These are phyloP conservation scores for Talaromyces sp. DNA, from an alignment of 2,329 filamentous ascomycete genomes.

Conservation along the genomic window DNA sequence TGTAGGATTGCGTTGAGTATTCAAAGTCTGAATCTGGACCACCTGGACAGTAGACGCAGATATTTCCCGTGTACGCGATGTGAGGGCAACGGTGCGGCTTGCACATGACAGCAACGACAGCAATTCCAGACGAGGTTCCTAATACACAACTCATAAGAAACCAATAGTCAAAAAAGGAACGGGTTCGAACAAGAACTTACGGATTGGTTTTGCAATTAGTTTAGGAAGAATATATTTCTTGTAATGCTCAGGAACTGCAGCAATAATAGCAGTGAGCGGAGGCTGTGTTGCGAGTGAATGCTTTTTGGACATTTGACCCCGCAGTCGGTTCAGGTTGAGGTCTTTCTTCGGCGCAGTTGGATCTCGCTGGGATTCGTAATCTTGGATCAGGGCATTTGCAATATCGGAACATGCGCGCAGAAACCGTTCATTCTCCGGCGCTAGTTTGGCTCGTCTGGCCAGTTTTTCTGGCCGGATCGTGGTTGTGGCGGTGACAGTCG, in stretches of 20 bases:
- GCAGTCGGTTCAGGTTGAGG: conserved; percentile 84
- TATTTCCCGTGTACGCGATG: conserved; percentile 97
- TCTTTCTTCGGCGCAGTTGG: conserved; percentile 70
- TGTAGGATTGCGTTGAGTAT: conserved; percentile 98
- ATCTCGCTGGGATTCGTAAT: conserved; percentile 78
- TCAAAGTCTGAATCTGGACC: conserved; percentile 98
- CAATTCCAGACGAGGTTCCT: conserved; percentile 93
- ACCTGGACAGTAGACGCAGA: conserved; percentile 97
- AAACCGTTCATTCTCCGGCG: conserved; percentile 91
- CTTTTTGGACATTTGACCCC: conserved; percentile 86
- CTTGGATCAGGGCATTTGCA: conserved; percentile 86
- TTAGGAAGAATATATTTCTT: conserved; percentile 98
- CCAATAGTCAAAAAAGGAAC: neutral
- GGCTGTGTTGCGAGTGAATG: conserved; percentile 83
- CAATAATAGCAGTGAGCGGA: conserved; percentile 92
- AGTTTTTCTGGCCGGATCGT: conserved; percentile 53
- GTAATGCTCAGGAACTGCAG: conserved; percentile 97
- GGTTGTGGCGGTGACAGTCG: conserved; percentile 49
- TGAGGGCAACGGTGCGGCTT: conserved; percentile 97
- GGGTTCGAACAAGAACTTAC: conserved; percentile 43
- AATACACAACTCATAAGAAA: neutral
- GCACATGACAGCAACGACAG: conserved; percentile 98
- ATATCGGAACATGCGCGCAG: conserved; percentile 94
- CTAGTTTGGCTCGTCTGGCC: conserved; percentile 68
- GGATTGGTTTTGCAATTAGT: conserved; percentile 92